These are phyloP conservation scores for Karstenula rhodostoma DNA, from an alignment of 2,329 filamentous ascomycete species.

Conservation along the genomic window DNA sequence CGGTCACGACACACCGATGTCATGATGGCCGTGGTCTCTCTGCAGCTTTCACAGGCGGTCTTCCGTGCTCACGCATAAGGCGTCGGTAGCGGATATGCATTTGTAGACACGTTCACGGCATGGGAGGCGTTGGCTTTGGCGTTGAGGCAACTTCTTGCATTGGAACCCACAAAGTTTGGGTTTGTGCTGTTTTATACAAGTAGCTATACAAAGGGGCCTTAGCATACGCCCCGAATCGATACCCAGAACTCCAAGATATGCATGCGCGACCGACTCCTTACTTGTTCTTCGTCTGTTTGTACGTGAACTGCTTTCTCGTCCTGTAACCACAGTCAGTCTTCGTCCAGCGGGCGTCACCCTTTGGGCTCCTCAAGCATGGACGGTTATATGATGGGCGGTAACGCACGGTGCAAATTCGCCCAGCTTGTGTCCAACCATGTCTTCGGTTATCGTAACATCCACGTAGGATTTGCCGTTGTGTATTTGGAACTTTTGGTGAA, in stretches of 20 bases:
- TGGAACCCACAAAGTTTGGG: conserved; percentile 21
- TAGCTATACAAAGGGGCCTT: conserved; percentile 39
- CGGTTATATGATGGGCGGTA: neutral
- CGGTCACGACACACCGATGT: neutral
- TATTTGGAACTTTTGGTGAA: conserved; percentile 86
- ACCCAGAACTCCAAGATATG: conserved; percentile 47
- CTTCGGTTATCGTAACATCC: conserved; percentile 84
- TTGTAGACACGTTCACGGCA: conserved; percentile 8
- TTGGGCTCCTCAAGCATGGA: neutral
- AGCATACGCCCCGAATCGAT: conserved; percentile 42
- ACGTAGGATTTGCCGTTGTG: conserved; percentile 91
- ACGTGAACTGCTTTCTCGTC: conserved; percentile 72
- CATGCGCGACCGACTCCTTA: conserved; percentile 45
- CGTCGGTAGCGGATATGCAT: neutral
- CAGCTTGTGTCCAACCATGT: conserved; percentile 96
- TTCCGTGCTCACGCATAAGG: neutral
- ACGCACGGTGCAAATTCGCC: conserved; percentile 89
- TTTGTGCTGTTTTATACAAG: conserved; percentile 43
- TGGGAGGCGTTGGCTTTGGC: conserved; percentile 20
- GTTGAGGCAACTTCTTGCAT: conserved; percentile 19
- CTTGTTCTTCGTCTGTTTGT: conserved; percentile 77
- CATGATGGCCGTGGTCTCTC: neutral
- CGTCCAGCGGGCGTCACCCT: neutral
- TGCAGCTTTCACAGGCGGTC: neutral
- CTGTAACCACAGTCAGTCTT: conserved; percentile 51